Percentiles rank a stretch among this genome's conserved stretches.
phyloP scores from a whole-genome alignment of 192 early-diverging fungal genomes.

The Linnemannia zychae region DNA sequence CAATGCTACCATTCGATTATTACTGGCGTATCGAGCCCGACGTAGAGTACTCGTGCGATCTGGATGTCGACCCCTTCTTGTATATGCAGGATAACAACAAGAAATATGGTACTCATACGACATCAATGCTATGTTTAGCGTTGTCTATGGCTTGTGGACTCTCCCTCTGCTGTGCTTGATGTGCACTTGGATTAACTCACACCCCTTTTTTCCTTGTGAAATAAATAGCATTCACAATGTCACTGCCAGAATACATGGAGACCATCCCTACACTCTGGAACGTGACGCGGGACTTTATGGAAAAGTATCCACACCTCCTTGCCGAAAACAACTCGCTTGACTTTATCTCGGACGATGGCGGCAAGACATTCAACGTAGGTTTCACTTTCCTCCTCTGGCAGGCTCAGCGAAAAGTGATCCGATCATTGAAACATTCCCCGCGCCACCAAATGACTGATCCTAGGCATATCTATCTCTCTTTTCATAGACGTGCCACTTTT shows the following conservation, averaged over 20 bases:
- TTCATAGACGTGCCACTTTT: constrained; percentile 81
- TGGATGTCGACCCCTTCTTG: constrained; percentile 88
- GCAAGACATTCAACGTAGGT: constrained; percentile 71
- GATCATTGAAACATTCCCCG: not conserved
- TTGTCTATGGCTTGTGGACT: not conserved
- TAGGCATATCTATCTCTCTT: not conserved
- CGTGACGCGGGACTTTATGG: constrained; percentile 67
- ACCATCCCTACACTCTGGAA: constrained; percentile 85
- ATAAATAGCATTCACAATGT: constrained; percentile 75
- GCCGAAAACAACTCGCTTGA: constrained; percentile 56
- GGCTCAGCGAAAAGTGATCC: not conserved
- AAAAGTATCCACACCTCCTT: constrained; percentile 62
- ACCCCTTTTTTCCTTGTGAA: not conserved
- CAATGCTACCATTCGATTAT: constrained; percentile 79
- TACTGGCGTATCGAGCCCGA: constrained; percentile 93
- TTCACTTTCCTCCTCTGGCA: not conserved
- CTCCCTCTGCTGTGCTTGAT: too few species aligned
- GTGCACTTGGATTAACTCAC: not conserved
- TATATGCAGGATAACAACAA: constrained; percentile 82
- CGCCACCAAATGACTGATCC: not conserved
- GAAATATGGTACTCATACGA: constrained; percentile 71
- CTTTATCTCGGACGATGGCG: constrained; percentile 71
- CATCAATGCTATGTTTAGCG: not conserved
- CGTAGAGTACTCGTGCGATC: constrained; percentile 83
- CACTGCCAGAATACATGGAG: constrained; percentile 75